Percentiles rank a stretch among this genome's conserved stretches.
Conservation (phyloP, 1,284 basidiomycete species). For the Phellinidium pouzarii region DNA sequence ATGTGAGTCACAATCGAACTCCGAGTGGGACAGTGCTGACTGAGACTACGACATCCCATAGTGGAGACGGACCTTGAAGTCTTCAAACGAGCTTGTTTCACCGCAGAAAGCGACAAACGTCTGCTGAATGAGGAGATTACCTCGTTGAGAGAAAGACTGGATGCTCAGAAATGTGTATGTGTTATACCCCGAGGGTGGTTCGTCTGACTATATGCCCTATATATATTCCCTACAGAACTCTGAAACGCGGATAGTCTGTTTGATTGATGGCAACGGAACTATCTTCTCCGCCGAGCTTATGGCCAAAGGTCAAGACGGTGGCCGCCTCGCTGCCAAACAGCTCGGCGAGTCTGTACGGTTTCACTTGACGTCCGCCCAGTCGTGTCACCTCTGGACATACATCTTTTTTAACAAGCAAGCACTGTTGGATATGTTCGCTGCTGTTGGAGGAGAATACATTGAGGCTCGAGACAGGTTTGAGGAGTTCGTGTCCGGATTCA, state of each 20-base stretch:
- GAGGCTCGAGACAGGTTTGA: constrained; percentile 43
- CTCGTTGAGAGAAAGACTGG: constrained; percentile 9
- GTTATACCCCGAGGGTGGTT: neutral
- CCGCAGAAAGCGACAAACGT: constrained; percentile 14
- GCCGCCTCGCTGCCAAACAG: constrained; percentile 45
- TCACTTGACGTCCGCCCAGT: constrained; percentile 36
- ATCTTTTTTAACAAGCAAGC: constrained; percentile 61
- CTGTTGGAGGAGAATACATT: constrained; percentile 29
- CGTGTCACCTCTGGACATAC: constrained; percentile 54
- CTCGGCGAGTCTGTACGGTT: constrained; percentile 45
- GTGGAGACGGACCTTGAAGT: constrained; percentile 16
- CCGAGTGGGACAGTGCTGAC: no score
- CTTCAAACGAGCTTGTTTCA: constrained; percentile 17
- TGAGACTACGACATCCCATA: neutral
- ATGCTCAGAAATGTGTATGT: constrained; percentile 13
- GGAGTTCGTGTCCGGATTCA: constrained; percentile 60
- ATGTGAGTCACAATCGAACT: constrained; percentile 3
- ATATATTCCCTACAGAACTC: constrained; percentile 2
- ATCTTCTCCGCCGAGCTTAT: constrained; percentile 52
- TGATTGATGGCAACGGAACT: constrained; percentile 63
- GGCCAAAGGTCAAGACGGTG: constrained; percentile 47
- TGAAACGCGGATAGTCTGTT: constrained; percentile 46
- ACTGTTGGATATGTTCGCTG: constrained; percentile 43
- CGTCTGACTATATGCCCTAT: neutral
- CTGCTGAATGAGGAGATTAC: constrained; percentile 8